Evolutionary conservation across 768 basidiomycete species (phyloP), one percentile per base, ranked within the genome.

Genomic region (Suillus cothurnatus): DNA sequence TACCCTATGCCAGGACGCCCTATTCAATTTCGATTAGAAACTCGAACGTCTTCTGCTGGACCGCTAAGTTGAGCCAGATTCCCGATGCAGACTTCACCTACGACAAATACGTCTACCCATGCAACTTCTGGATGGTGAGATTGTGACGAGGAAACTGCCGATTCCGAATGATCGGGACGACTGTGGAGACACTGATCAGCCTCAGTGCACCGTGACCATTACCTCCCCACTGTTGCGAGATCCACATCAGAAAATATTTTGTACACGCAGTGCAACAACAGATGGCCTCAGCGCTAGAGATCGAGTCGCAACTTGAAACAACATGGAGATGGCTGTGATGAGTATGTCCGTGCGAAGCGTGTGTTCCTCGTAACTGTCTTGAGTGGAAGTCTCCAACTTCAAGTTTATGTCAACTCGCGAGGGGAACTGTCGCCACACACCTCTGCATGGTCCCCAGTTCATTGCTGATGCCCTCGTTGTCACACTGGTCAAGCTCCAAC

Each of bases 401-500:
- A 52, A 9, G 26, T 19, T 31, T 1, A 11, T 31, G 17, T 8
- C 28, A 31, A 31, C 11, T 21, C 6, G 31, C 12, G 21, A 55
- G 21, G 32, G 21, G 11, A 32, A 21, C 5, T 2, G 19, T 21
- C 28, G 4, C 5, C 52, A 31, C 6, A 21, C 5, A 4, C 21
- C 19, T 31, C 21, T 55, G 31, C 31, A 6, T 19, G 26, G 17
- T 52, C 15, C 26, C 26, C 5, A 28, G 15, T 28, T 49, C 26
- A 9, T 28, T 31, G 12, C 21, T 12, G 32, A 55, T 55, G 3
- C 11, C 11, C 11, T 21, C 6, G 31, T 21, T 21, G 0, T 9
- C 53, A 55, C 19, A 21, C 21, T 11, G 32, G 21, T 55, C 21
- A 55, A 34, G 53, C 74, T 31, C 70, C 71, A 76, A 64, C 32